Evolutionary conservation across 2,329 filamentous ascomycete species (phyloP), one percentile per base, ranked within the genome.

Genomic region (Botrytis deweyae): DNA sequence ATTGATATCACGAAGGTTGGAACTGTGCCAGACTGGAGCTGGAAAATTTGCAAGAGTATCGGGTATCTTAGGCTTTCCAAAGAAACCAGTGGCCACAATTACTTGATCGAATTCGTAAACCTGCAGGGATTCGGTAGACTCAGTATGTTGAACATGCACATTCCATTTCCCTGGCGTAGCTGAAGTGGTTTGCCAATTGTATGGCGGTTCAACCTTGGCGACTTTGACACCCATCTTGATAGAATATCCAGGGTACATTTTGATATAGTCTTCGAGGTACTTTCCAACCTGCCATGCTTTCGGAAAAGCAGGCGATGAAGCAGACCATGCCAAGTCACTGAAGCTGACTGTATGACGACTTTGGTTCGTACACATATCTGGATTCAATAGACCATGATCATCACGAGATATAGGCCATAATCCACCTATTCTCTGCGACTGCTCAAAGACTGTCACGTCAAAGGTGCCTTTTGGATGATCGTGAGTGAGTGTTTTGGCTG

Each of bases 311-410:
- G 91, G 89, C 1, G 85, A 82, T 6, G 82, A 82, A 8, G 85
- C 83, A 4, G 87, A 85, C 93, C 93, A 97, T 9, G 92, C 87
- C 38, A 93, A 81, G 80, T 95, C 93, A 76, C 88, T 90, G 78
- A 91, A 91, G 78, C 88, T 87, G 76, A 96, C 89, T 0, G 92
- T 93, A 81, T 94, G 93, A 64, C 88, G 88, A 83, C 92, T 94
- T 78, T 95, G 89, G 80, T 97, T 97, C 6, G 88, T 88, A 25
- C 88, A 85, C 86, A 92, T 92, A 70, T 92, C 86, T 14, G 91
- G 91, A 75, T 92, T 89, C 25, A 91, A 83, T 58, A 88, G 83
- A 1, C 77, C 82, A n/a, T 75, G 77, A 72, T 90, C 89, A 2
- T 83, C 77, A 71, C 84, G 85, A 20, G 82, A 69, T 25, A 8